Evolutionary conservation across 306 rosid genomes (phyloP).

Genomic region (Oxytropis ochrocephala): DNA sequence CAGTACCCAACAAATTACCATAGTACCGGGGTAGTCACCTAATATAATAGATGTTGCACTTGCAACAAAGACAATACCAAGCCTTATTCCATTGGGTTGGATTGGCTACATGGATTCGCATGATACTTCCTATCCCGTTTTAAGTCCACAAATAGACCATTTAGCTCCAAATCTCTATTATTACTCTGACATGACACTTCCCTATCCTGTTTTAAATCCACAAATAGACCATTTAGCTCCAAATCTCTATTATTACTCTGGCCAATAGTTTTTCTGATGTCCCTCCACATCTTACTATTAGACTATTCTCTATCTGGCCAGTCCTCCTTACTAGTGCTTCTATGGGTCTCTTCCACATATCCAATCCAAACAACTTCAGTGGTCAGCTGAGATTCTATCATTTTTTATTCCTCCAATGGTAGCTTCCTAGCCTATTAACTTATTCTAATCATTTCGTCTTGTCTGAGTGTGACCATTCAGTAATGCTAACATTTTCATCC

Average conservation of each 20-base stretch:
- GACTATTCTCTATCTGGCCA: background rate
- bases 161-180: background rate
- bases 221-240: too few relatives aligned
- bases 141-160: background rate
- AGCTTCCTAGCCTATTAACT: background rate
- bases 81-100: background rate
- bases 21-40: too few relatives aligned
- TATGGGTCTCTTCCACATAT: background rate
- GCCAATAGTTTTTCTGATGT: background rate
- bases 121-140: background rate
- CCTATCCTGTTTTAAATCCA: too few relatives aligned
- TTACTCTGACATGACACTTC: too few relatives aligned
- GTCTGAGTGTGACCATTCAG: background rate
- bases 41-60: background rate
- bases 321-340: background rate
- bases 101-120: background rate
- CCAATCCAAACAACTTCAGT: background rate
- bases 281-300: background rate
- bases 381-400: background rate
- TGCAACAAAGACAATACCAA: background rate
- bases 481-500: background rate
- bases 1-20: too few relatives aligned
- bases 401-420: background rate
- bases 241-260: background rate
- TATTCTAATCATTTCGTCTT: background rate